phyloP scores from a whole-genome alignment of 148 eudicot species.

The Persicaria maculosa region DNA sequence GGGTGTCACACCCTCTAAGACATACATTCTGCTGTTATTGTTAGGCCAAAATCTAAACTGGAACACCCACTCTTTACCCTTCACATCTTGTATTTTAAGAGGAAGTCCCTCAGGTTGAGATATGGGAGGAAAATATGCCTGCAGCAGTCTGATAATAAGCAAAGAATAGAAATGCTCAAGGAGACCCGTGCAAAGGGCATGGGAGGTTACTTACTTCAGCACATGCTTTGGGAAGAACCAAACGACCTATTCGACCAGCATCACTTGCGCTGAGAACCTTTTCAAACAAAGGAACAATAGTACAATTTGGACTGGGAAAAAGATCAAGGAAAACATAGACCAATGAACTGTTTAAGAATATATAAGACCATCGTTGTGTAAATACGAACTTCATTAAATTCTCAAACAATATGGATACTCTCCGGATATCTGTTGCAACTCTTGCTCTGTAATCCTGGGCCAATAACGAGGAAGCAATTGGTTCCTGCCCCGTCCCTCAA shows the following conservation, averaged over 20 bases:
- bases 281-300: constrained; percentile 85
- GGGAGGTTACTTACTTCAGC: constrained; percentile 72
- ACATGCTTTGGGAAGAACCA: constrained; percentile 99
- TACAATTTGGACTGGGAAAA: constrained; percentile 68
- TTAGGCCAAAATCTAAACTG: constrained; percentile 99
- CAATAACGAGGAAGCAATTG: constrained; percentile 98
- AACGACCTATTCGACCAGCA: constrained; percentile 98
- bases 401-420: constrained; percentile 64
- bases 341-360: neutral
- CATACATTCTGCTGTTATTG: constrained; percentile 98
- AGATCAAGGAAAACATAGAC: constrained; percentile 39
- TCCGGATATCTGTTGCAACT: constrained; percentile 93
- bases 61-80: constrained; percentile 96
- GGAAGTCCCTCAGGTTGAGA: constrained; percentile 98
- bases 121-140: constrained; percentile 98
- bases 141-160: constrained; percentile 23
- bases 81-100: constrained; percentile 83
- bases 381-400: neutral
- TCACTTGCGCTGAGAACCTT: constrained; percentile 98
- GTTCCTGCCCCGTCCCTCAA: constrained; percentile 81
- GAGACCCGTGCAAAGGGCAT: neutral
- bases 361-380: neutral
- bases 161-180: constrained; percentile 11
- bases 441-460: constrained; percentile 97
- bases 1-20: constrained; percentile 97